These are phyloP conservation scores for Eucalyptus coolabah DNA, from an alignment of 345 rosid species.

Conservation along the genomic window DNA sequence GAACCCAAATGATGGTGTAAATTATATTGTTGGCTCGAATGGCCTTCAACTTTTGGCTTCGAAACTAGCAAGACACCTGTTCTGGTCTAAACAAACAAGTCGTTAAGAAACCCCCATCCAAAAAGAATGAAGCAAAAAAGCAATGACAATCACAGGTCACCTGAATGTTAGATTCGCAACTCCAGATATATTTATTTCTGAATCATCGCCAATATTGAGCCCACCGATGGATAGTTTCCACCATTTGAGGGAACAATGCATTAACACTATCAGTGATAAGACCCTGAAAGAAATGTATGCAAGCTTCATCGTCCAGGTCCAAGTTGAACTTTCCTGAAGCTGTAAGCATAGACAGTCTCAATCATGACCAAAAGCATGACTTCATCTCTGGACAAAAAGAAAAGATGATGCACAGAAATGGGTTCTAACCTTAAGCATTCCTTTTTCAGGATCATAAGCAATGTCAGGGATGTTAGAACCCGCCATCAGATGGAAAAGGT, in stretches of 20 bases:
- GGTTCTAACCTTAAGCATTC: constrained; percentile 73
- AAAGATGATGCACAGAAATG: neutral
- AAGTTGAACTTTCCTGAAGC: constrained; percentile 97
- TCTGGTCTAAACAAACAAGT: neutral
- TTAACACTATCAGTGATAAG: constrained; percentile 98
- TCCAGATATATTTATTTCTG: neutral
- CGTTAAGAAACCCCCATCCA: neutral
- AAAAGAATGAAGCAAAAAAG: neutral
- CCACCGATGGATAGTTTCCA: constrained; percentile 98
- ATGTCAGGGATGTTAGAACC: constrained; percentile 96
- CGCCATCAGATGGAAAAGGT: constrained; percentile 94
- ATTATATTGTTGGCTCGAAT: neutral
- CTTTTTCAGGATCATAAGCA: constrained; percentile 95
- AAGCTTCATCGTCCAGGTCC: constrained; percentile 93
- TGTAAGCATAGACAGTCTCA: neutral
- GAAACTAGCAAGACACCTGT: neutral
- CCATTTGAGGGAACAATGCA: constrained; percentile 98
- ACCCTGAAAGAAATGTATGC: constrained; percentile 97
- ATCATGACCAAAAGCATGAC: neutral
- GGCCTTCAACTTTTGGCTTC: neutral
- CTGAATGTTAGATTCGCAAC: neutral
- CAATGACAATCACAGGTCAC: neutral
- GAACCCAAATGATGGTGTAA: neutral
- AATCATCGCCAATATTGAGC: constrained; percentile 98
- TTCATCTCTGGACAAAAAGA: neutral